phyloP scores from a whole-genome alignment of 2,329 filamentous ascomycete species.

The Beauveria bassiana region DNA sequence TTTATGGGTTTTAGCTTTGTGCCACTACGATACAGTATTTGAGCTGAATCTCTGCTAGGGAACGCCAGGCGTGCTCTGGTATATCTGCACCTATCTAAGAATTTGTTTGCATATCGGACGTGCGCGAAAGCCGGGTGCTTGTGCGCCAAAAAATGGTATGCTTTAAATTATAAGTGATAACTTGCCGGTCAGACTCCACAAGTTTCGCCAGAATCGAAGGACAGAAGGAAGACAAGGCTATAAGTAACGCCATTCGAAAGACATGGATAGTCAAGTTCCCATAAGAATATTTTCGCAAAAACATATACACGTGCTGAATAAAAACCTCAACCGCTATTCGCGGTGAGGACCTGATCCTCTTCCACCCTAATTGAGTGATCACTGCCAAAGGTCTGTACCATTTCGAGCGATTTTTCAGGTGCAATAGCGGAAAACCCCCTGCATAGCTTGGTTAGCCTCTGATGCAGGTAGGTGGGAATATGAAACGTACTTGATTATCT shows the following conservation, averaged over 20 bases:
- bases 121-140: background rate
- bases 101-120: no score
- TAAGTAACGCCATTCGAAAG: background rate
- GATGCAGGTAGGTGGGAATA: background rate
- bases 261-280: constrained; percentile 1
- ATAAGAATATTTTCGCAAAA: background rate
- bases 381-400: constrained; percentile 54
- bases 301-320: background rate
- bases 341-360: constrained; percentile 63
- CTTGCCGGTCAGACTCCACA: background rate
- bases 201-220: background rate
- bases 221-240: background rate
- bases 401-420: constrained; percentile 59
- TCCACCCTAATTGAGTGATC: constrained; percentile 51
- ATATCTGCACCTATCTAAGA: no score
- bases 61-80: no score
- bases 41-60: background rate
- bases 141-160: background rate
- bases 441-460: constrained; percentile 1
- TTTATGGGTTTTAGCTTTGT: background rate
- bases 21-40: background rate
- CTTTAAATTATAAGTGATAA: background rate
- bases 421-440: constrained; percentile 75
- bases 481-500: constrained; percentile 53
- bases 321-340: constrained; percentile 17